Percentiles rank a stretch among this genome's conserved stretches.
Conservation (phyloP, 805 yeast genomes). For the Sugiyamaella boreocaroliniensis region DNA sequence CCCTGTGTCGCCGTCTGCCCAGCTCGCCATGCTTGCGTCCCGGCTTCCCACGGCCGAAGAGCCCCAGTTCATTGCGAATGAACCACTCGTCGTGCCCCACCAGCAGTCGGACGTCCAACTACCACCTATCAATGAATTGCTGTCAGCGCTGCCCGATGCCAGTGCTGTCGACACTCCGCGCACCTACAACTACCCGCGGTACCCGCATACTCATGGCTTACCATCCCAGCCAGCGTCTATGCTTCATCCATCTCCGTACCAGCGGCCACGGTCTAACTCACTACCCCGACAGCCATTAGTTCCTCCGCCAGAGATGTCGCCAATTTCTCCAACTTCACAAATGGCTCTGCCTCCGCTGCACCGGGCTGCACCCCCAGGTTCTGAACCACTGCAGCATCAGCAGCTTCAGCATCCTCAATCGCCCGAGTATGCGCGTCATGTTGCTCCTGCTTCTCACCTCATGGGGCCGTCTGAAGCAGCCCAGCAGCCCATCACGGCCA, state of each 20-base stretch:
- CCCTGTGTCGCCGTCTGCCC: not conserved
- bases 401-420: not conserved
- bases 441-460: not conserved
- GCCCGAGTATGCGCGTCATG: not conserved
- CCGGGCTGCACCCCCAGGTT: not conserved
- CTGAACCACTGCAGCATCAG: not conserved
- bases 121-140: constrained; percentile 16
- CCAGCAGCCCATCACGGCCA: constrained; percentile 5
- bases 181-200: not conserved
- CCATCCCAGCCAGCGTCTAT: not conserved
- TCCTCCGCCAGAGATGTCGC: not conserved
- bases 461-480: not conserved
- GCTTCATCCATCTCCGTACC: constrained; percentile 1
- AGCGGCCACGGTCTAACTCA: not conserved
- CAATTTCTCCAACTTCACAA: not conserved
- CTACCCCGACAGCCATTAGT: not conserved
- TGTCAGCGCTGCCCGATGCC: constrained; percentile 1
- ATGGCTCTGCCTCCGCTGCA: not conserved
- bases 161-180: constrained; percentile 1
- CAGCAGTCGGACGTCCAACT: constrained; percentile 8
- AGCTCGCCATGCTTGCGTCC: not conserved
- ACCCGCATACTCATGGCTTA: not conserved
- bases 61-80: constrained; percentile 4
- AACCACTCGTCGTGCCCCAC: constrained; percentile 7
- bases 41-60: not conserved